Conservation (phyloP, 148 eudicot genomes). For the Oxyria digyna region DNA sequence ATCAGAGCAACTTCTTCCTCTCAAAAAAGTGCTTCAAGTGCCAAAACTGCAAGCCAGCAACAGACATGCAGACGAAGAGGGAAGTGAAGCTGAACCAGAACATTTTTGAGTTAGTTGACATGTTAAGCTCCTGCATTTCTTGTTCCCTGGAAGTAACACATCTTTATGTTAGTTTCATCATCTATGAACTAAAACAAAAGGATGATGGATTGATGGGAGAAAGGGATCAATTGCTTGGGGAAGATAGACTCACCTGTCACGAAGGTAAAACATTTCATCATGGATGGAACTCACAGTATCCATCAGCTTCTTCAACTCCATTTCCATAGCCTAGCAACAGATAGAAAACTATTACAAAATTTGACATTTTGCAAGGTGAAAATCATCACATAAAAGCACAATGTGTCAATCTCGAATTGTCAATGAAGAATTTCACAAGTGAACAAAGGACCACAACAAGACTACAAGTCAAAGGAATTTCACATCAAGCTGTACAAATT, state of each 20-base stretch:
- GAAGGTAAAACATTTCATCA: conserved; percentile 89
- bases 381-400: not conserved
- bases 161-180: not conserved
- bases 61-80: conserved; percentile 52
- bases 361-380: not conserved
- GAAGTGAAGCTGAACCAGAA: conserved; percentile 70
- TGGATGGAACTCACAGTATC: conserved; percentile 59
- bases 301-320: conserved; percentile 66
- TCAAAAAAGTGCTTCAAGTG: conserved; percentile 78
- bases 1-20: conserved; percentile 78
- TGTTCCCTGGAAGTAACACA: conserved; percentile 42
- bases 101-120: conserved; percentile 62
- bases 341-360: not conserved
- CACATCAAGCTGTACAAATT: not conserved
- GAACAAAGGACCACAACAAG: not conserved
- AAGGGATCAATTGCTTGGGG: not conserved
- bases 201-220: not conserved
- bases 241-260: conserved; percentile 45
- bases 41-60: conserved; percentile 81
- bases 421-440: not conserved
- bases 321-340: conserved; percentile 58
- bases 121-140: conserved; percentile 81
- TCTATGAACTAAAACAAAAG: not conserved
- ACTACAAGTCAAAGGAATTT: not conserved
- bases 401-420: not conserved